Evolutionary conservation across 2,329 filamentous ascomycete species (phyloP), one percentile per base, ranked within the genome.

Genomic region (Gnomoniopsis sp.): DNA sequence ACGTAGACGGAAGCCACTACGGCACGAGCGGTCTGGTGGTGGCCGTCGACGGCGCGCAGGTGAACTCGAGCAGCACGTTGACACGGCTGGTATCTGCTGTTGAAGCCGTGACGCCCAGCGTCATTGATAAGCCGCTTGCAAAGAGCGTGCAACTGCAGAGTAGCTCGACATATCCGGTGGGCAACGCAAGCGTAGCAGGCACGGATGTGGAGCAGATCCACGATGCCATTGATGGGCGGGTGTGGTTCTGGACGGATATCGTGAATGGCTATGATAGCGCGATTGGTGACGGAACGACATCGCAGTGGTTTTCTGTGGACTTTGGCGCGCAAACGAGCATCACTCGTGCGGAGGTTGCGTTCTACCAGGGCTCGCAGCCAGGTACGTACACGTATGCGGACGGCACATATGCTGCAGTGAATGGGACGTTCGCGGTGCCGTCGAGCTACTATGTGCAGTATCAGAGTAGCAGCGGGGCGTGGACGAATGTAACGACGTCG

Each of bases 171-270:
- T 73, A 69, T 46, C 73, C 73, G 1, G 60, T 61, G 0, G 73
- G 70, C 22, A 70, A 63, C 15, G 69, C 68, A 4, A 74, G 71
- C 0, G 65, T 66, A 11, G 61, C 65, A n/a, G 61, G 59, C 2
- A 66, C 66, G 2, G 63, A 68, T 21, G 55, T 64, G 0, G 59
- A 65, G 11, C 64, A 65, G 22, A 63, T 75, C 0, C 71, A 75
- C 41, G 67, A 72, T 8, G 66, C 72, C 1, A 74, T 75, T 46
- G 73, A 76, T 53, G 73, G 74, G 3, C 67, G 73, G 7, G 66
- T 75, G 17, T 74, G 70, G 70, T 75, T 75, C 65, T 75, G 71
- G 61, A 67, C 68, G 1, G 71, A 75, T 26, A 65, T 74, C 0
- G 66, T 71, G 1, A 74, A 75, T 55, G 74, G 73, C 4, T 76